These are phyloP conservation scores for Rhizopus sp. DNA, from an alignment of 371 early-diverging fungal genomes.

Conservation along the genomic window DNA sequence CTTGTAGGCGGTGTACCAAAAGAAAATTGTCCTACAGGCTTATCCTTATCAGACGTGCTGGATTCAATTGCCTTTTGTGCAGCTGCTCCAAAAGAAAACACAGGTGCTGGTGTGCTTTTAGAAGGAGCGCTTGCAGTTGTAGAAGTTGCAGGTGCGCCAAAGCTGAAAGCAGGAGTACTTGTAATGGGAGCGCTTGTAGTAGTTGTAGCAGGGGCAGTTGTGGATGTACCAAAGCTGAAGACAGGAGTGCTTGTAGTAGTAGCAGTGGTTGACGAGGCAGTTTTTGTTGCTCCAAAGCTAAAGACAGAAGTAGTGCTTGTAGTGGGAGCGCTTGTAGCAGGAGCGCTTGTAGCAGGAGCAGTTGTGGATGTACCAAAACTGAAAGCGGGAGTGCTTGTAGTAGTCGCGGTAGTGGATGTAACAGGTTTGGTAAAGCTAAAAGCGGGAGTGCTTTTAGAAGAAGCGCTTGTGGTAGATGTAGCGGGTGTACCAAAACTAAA, in stretches of 20 bases:
- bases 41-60: not conserved
- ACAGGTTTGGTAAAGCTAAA: constrained; percentile 1
- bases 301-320: not conserved
- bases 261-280: too few species aligned
- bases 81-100: not conserved
- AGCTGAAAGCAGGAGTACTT: not conserved
- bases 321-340: not conserved
- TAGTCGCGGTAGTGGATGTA: not conserved
- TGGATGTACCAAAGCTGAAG: not conserved
- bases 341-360: not conserved
- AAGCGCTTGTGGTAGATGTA: not conserved
- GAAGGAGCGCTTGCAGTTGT: not conserved
- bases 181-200: not conserved
- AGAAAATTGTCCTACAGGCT: not conserved
- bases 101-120: not conserved
- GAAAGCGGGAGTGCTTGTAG: not conserved
- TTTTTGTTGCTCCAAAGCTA: not conserved
- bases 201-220: not conserved
- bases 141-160: too few species aligned
- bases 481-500: not conserved
- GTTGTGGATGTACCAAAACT: not conserved
- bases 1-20: not conserved
- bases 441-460: not conserved
- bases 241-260: not conserved
- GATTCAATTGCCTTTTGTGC: not conserved